Conservation (phyloP, 306 rosid genomes). For the Senna tora region DNA sequence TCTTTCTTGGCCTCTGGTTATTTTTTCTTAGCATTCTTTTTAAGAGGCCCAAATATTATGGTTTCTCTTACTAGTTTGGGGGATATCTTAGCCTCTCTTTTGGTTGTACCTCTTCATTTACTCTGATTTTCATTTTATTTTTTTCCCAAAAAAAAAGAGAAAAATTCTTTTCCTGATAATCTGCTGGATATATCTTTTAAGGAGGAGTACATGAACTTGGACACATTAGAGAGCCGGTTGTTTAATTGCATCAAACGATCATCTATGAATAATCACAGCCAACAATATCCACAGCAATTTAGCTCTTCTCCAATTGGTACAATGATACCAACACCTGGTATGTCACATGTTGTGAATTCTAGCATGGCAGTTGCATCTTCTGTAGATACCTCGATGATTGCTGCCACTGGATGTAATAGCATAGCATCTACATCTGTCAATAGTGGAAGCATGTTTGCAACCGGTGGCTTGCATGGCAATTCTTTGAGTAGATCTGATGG, state of each 20-base stretch:
- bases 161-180: too few relatives aligned
- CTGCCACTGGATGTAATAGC: conserved; percentile 56
- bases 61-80: background rate
- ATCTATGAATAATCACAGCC: conserved; percentile 54
- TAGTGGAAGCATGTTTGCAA: conserved; percentile 65
- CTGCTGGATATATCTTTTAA: too few relatives aligned
- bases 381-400: conserved; percentile 60
- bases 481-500: conserved; percentile 74
- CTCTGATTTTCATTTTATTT: too few relatives aligned
- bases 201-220: conserved; percentile 92
- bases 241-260: conserved; percentile 48
- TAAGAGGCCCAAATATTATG: conserved; percentile 17
- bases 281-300: conserved; percentile 68
- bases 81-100: background rate
- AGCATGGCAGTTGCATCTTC: conserved; percentile 72
- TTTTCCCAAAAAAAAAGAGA: too few relatives aligned
- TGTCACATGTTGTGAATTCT: conserved; percentile 75
- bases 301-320: conserved; percentile 70
- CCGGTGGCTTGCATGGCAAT: conserved; percentile 63
- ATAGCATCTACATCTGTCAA: conserved; percentile 59
- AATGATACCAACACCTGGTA: conserved; percentile 98
- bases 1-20: conserved; percentile 14
- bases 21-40: conserved; percentile 19
- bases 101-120: too few relatives aligned
- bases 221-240: conserved; percentile 76